These are phyloP conservation scores for Aspergillus wentii DNA, from an alignment of 495 filamentous ascomycete genomes.

Conservation along the genomic window DNA sequence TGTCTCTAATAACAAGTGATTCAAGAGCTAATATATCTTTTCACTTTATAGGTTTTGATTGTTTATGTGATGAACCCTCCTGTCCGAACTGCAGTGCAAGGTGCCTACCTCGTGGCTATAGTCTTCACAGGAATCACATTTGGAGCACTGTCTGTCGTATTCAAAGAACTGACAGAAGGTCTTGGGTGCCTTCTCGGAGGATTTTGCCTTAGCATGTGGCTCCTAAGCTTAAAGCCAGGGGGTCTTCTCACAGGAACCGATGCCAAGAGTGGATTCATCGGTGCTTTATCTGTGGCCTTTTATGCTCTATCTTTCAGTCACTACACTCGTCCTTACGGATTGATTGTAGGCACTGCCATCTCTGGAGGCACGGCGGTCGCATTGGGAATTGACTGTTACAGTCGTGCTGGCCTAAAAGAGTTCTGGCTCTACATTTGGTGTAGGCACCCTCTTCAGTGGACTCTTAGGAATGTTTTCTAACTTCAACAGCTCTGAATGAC, in stretches of 20 bases:
- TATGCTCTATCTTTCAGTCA: constrained; percentile 76
- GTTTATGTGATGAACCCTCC: constrained; percentile 87
- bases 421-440: constrained; percentile 96
- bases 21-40: constrained; percentile 9
- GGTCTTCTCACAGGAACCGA: constrained; percentile 60
- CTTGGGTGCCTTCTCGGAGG: constrained; percentile 84
- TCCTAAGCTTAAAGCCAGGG: constrained; percentile 71
- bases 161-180: constrained; percentile 82
- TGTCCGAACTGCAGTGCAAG: constrained; percentile 70
- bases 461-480: constrained; percentile 5
- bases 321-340: constrained; percentile 69
- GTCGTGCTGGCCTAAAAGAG: constrained; percentile 82
- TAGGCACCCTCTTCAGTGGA: constrained; percentile 25
- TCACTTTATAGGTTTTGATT: constrained; percentile 58
- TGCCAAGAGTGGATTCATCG: constrained; percentile 71
- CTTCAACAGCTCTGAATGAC: constrained; percentile 59
- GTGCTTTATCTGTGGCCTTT: constrained; percentile 57
- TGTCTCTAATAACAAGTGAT: background rate
- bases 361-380: constrained; percentile 72
- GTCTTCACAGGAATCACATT: constrained; percentile 71
- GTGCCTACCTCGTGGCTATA: constrained; percentile 81
- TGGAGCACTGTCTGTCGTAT: constrained; percentile 70
- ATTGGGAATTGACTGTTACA: constrained; percentile 89
- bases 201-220: constrained; percentile 87
- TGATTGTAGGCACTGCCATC: constrained; percentile 75